Percentiles rank a stretch among this genome's conserved stretches.
phyloP scores from a whole-genome alignment of 2,329 filamentous ascomycete genomes.

The Aspergillus vadensis region DNA sequence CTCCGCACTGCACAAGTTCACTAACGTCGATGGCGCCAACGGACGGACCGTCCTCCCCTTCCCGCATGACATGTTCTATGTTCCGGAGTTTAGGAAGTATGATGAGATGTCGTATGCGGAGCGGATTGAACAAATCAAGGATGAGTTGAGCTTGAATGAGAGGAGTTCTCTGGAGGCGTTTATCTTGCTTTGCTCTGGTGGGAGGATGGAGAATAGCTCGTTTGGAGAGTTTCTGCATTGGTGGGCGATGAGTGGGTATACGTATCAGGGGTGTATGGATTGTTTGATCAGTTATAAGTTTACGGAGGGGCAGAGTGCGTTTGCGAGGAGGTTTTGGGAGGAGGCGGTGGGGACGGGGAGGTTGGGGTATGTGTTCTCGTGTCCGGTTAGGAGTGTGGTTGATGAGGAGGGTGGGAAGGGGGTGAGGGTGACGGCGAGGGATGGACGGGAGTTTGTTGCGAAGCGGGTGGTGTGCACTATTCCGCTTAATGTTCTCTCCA shows the following conservation, averaged over 20 bases:
- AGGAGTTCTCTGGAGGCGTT: constrained; percentile 44
- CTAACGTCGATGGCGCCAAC: constrained; percentile 49
- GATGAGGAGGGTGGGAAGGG: constrained; percentile 1
- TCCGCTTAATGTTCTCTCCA: constrained; percentile 31
- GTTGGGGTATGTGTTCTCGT: constrained; percentile 47
- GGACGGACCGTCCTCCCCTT: constrained; percentile 45
- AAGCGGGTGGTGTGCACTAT: constrained; percentile 28
- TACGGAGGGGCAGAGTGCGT: constrained; percentile 48
- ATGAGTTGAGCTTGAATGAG: constrained; percentile 46
- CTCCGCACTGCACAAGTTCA: constrained; percentile 45
- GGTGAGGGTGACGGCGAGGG: constrained; percentile 39
- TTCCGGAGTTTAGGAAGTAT: constrained; percentile 37
- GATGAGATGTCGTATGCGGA: constrained; percentile 47
- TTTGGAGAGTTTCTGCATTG: constrained; percentile 54
- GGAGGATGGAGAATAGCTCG: constrained; percentile 45
- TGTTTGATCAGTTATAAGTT: constrained; percentile 49
- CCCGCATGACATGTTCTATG: constrained; percentile 42
- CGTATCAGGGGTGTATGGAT: constrained; percentile 43
- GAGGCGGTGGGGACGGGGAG: constrained; percentile 46
- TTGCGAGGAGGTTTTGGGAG: constrained; percentile 50
- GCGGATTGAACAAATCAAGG: constrained; percentile 45
- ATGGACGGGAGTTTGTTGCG: constrained; percentile 33
- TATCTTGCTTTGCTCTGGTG: constrained; percentile 48
- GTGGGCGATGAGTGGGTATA: constrained; percentile 51
- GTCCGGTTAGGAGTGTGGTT: constrained; percentile 37